Base-by-base conservation (phyloP, 2,329 filamentous ascomycete species). In the Sporothrix protearum region DNA sequence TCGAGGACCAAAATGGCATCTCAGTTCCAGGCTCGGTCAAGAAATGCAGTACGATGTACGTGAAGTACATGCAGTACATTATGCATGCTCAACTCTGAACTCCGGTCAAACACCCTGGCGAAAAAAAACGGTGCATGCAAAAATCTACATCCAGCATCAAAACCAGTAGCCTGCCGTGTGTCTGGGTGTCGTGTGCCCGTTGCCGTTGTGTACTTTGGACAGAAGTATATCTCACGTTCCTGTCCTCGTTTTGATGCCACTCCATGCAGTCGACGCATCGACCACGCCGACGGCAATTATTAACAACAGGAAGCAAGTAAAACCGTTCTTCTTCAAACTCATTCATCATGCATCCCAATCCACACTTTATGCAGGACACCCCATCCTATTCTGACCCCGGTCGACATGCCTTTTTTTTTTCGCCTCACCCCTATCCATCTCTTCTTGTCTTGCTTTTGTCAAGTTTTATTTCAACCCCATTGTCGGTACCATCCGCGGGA, bases 311-410 rank as follows among this genome's bases (percentile, higher is more conserved):
- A 53, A 39, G 8, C 49, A 53, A 14, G 3, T 10, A 8, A 3
- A 14, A 9, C n/a, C 2, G 19, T 30, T 49, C 33, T n/a, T 19
- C 63, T 47, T 42, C 25, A 49, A 33, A 33, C 63, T 47, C 63
- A n/a, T 47, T 66, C 63, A 66, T 42, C 42, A 66, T 47, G 63
- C 63, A 66, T 66, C 28, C n/a, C 42, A 49, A n/a, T 22, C 42
- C 63, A 25, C 14, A 30, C 22, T n/a, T 66, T 49, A 28, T 64
- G 59, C 59, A 45, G 36, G n/a, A 25, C 36, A 16, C 36, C 36
- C 57, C 59, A n/a, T 45, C 28, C 12, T 5, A 45, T 22, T 45
- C 14, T 22, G 1, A 22, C 59, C 59, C 57, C 12, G 16, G 33
- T 42, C 22, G 14, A 22, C 6, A 22, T 16, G n/a, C 36, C 19